Conservation (phyloP, 2,329 filamentous ascomycete species). For the Aspergillus pseudoglaucus region DNA sequence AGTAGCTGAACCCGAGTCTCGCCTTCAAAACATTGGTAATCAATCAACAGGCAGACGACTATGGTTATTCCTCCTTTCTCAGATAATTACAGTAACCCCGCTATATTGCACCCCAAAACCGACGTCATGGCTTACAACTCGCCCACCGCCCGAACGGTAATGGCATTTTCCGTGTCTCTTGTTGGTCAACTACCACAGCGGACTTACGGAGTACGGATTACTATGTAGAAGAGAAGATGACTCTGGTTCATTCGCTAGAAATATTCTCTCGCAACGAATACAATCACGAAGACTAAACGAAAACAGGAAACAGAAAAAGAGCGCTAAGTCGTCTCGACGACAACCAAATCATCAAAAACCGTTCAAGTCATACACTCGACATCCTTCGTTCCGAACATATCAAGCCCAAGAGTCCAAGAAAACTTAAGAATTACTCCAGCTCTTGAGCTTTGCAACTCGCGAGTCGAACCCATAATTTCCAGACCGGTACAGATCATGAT, state of each 20-base stretch:
- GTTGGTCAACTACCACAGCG: conserved; percentile 4
- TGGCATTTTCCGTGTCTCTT: conserved; percentile 3
- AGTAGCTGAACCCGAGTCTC: not conserved
- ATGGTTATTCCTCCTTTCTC: not conserved
- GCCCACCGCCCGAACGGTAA: conserved; percentile 4
- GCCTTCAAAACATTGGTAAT: not conserved
- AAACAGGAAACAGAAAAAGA: too few species aligned
- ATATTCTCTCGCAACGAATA: not conserved
- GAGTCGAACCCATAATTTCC: conserved; percentile 29
- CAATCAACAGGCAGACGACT: not conserved
- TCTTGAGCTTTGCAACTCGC: conserved; percentile 33
- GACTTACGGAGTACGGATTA: conserved; percentile 1
- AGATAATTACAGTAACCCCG: not conserved
- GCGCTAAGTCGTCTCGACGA: too few species aligned
- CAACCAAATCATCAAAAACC: too few species aligned
- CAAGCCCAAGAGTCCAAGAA: not conserved
- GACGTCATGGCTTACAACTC: not conserved
- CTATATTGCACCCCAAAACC: not conserved
- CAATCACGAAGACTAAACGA: too few species aligned
- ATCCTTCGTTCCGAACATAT: too few species aligned
- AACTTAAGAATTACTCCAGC: conserved; percentile 16
- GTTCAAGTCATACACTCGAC: too few species aligned
- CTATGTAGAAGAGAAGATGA: not conserved
- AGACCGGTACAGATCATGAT: conserved; percentile 21
- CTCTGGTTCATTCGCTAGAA: not conserved